A percentile compares a stretch with the other conserved stretches of the same genome.
These are phyloP conservation scores for Eimeria necatrix DNA, from an alignment of 169 alveolate species.

Conservation along the genomic window DNA sequence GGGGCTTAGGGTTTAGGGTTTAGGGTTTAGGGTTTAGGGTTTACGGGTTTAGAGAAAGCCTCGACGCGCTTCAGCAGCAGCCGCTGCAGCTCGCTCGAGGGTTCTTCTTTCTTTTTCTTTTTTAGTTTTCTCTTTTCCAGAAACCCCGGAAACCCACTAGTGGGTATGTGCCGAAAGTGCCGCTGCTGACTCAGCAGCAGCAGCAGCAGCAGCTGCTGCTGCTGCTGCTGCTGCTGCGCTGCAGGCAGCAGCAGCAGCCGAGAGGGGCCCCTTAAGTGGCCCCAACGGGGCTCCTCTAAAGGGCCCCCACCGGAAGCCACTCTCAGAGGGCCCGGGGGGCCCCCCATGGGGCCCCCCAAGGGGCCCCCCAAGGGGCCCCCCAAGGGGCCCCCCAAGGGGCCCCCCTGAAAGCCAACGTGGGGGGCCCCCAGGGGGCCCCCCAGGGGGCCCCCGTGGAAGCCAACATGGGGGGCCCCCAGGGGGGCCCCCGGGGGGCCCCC, in stretches of 20 bases:
- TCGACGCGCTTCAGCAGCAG: not conserved
- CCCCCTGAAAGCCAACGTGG: no score
- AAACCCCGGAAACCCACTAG: not conserved
- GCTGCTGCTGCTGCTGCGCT: not conserved
- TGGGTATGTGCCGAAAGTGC: not conserved
- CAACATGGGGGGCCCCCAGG: no score
- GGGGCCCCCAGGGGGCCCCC: no score
- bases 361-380: no score
- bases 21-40: not conserved
- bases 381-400: no score
- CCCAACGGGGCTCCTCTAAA: not conserved
- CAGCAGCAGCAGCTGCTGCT: not conserved
- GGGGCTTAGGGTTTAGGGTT: not conserved
- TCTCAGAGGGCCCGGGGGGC: not conserved
- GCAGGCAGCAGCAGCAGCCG: not conserved
- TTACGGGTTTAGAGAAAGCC: not conserved
- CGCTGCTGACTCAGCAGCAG: not conserved
- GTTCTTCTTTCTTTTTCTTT: not conserved
- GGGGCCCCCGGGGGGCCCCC: no score
- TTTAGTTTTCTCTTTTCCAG: not conserved
- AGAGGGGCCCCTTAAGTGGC: not conserved
- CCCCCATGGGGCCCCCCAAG: no score
- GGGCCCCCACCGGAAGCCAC: not conserved
- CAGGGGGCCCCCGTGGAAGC: no score
- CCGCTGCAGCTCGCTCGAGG: not conserved